These are phyloP conservation scores for Vaccinium darrowii DNA, from an alignment of 148 eudicot species.

Conservation along the genomic window DNA sequence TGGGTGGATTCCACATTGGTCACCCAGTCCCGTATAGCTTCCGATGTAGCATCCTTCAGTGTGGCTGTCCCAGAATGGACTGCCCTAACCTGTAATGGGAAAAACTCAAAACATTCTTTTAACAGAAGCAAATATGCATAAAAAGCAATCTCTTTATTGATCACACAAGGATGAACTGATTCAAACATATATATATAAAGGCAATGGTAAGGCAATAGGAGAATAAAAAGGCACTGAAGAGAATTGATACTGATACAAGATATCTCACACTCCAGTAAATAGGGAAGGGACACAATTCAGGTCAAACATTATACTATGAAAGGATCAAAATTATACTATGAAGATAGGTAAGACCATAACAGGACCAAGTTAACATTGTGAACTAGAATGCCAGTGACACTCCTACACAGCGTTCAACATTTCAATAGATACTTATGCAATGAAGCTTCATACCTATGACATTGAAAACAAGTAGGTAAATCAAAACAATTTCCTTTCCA, in stretches of 20 bases:
- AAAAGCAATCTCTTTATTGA: background rate
- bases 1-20: slow-evolving; percentile 96
- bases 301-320: background rate
- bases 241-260: background rate
- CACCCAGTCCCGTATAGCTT: slow-evolving; percentile 98
- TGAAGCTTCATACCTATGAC: background rate
- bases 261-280: background rate
- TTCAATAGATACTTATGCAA: background rate
- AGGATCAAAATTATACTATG: too few species aligned
- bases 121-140: background rate
- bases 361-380: background rate
- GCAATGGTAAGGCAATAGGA: background rate
- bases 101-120: background rate
- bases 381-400: background rate
- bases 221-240: background rate
- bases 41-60: slow-evolving; percentile 96
- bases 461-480: background rate
- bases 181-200: background rate
- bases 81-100: slow-evolving; percentile 61
- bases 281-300: background rate
- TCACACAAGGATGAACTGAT: background rate
- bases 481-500: background rate
- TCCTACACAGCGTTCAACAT: background rate
- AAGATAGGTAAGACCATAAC: background rate
- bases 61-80: slow-evolving; percentile 98